Evolutionary conservation across 805 yeast species (phyloP).

Genomic region (Kazachstania africana): DNA sequence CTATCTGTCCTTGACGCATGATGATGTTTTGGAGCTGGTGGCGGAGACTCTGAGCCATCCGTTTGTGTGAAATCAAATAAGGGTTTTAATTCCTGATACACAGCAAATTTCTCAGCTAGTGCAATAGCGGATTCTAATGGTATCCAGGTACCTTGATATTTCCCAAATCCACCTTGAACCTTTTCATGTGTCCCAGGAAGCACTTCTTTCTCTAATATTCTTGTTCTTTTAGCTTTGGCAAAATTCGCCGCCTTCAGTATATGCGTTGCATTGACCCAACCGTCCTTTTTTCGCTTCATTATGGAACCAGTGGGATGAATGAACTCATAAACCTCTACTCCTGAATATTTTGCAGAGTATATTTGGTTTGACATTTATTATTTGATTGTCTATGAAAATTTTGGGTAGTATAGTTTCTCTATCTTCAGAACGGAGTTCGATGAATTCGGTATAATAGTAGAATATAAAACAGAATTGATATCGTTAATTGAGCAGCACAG

Average conservation of each 20-base stretch:
- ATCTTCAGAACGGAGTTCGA: no score
- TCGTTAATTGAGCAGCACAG: no score
- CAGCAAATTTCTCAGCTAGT: constrained; percentile 55
- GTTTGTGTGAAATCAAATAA: constrained; percentile 48
- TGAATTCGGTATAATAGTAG: no score
- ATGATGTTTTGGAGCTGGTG: constrained; percentile 56
- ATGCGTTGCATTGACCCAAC: constrained; percentile 91
- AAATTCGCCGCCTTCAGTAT: constrained; percentile 85
- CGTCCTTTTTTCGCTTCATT: constrained; percentile 65
- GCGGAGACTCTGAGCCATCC: constrained; percentile 41
- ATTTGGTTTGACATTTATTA: constrained; percentile 27
- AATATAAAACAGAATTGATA: no score
- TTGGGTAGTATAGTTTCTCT: no score
- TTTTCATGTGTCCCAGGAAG: constrained; percentile 83
- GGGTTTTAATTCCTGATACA: constrained; percentile 49
- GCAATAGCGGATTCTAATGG: constrained; percentile 65
- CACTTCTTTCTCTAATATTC: constrained; percentile 83
- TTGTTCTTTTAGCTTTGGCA: constrained; percentile 87
- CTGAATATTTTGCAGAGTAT: constrained; percentile 67
- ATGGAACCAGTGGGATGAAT: constrained; percentile 55
- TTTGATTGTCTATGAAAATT: background rate
- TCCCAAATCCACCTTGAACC: constrained; percentile 94
- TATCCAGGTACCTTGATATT: constrained; percentile 95
- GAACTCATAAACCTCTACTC: constrained; percentile 76
- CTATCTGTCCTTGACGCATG: constrained; percentile 43